phyloP scores from a whole-genome alignment of 805 yeast species.

The Myxozyma lipomycoides region DNA sequence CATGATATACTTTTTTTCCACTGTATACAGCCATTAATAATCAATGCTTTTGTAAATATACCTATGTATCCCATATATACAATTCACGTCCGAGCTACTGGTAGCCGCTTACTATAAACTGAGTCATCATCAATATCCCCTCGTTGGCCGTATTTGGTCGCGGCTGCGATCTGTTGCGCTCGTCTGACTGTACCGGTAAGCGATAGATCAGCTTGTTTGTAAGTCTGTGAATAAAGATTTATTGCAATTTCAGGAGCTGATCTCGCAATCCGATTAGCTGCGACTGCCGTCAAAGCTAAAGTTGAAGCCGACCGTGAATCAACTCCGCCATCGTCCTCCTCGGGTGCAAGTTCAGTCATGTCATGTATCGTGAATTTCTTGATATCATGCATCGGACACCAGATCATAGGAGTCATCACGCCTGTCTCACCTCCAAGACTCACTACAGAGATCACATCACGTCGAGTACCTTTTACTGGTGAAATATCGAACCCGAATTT shows the following conservation, averaged over 20 bases:
- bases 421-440: slow-evolving; percentile 29
- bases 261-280: slow-evolving; percentile 1
- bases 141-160: slow-evolving; percentile 4
- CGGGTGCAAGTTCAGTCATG: slow-evolving; percentile 27
- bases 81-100: background rate
- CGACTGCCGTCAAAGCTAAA: slow-evolving; percentile 1
- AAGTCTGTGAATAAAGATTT: slow-evolving; percentile 33
- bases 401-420: slow-evolving; percentile 32
- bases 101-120: background rate
- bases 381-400: slow-evolving; percentile 35
- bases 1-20: too few relatives aligned
- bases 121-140: background rate
- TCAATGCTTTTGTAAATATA: background rate
- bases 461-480: slow-evolving; percentile 34
- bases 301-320: background rate
- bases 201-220: slow-evolving; percentile 31
- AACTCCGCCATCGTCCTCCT: background rate
- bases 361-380: slow-evolving; percentile 21
- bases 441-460: slow-evolving; percentile 29
- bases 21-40: background rate
- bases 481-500: slow-evolving; percentile 50
- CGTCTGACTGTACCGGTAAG: slow-evolving; percentile 21
- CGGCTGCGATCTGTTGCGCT: slow-evolving; percentile 14
- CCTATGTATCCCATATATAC: too few relatives aligned
- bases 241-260: slow-evolving; percentile 33